phyloP scores from a whole-genome alignment of 768 basidiomycete genomes.

The Mycena crocata region DNA sequence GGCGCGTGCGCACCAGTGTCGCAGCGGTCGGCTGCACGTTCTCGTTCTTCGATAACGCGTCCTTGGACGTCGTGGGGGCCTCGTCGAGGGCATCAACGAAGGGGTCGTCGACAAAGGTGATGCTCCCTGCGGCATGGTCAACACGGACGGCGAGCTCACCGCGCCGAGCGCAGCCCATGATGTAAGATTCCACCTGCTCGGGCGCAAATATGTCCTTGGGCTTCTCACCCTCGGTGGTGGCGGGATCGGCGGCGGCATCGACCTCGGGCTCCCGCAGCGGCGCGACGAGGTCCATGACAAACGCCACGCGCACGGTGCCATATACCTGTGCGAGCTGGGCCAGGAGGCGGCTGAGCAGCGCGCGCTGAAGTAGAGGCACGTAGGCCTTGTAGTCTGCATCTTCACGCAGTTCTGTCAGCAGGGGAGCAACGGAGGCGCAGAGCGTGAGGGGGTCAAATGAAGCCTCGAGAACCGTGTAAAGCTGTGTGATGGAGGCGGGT shows the following conservation, averaged over 20 bases:
- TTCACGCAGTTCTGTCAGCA: slow-evolving; percentile 70
- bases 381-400: slow-evolving; percentile 81
- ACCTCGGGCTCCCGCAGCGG: slow-evolving; percentile 72
- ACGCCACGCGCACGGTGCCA: slow-evolving; percentile 82
- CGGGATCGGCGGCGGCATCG: slow-evolving; percentile 46
- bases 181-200: slow-evolving; percentile 88
- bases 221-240: slow-evolving; percentile 50
- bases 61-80: slow-evolving; percentile 45
- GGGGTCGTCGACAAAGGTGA: slow-evolving; percentile 86
- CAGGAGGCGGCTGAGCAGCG: slow-evolving; percentile 90
- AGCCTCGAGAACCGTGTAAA: slow-evolving; percentile 92
- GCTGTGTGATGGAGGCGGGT: slow-evolving; percentile 74
- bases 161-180: slow-evolving; percentile 91
- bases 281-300: slow-evolving; percentile 81
- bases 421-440: slow-evolving; percentile 80
- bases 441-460: slow-evolving; percentile 94
- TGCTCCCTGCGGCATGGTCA: slow-evolving; percentile 87
- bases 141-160: slow-evolving; percentile 89
- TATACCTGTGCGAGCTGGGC: slow-evolving; percentile 94
- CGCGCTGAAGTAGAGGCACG: slow-evolving; percentile 89
- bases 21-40: slow-evolving; percentile 78
- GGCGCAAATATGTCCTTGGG: slow-evolving; percentile 60
- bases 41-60: slow-evolving; percentile 45
- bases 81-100: slow-evolving; percentile 61
- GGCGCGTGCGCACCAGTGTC: slow-evolving; percentile 80